Conservation (phyloP, 2,329 filamentous ascomycete genomes). For the Ustulina deusta region DNA sequence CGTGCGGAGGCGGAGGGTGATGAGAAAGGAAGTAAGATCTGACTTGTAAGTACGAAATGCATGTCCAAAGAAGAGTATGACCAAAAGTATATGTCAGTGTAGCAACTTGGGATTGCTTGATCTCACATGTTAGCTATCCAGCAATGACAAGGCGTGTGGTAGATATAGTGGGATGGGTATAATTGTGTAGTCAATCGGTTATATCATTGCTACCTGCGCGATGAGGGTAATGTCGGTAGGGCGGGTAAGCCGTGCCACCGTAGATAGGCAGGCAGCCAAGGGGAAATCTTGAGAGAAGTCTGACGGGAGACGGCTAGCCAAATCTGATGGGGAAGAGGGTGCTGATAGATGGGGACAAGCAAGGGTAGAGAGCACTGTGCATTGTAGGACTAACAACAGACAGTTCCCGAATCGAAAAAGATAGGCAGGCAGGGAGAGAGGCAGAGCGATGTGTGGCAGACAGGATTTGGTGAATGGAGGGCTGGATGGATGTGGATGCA, state of each 20-base stretch:
- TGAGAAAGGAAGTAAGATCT: conserved; percentile 1
- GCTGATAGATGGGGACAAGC: background rate
- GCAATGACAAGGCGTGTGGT: background rate
- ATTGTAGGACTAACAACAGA: background rate
- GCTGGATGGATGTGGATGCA: too few species aligned
- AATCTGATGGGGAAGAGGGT: background rate
- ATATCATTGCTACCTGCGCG: background rate
- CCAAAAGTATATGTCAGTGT: background rate
- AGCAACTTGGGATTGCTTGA: background rate
- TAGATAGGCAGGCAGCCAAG: background rate
- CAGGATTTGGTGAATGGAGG: conserved; percentile 1
- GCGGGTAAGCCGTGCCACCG: background rate
- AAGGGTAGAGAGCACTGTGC: background rate
- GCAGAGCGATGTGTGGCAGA: background rate
- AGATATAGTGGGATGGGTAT: background rate
- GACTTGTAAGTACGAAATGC: conserved; percentile 4
- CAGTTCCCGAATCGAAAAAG: background rate
- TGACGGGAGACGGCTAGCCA: conserved; percentile 1
- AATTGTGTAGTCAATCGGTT: background rate
- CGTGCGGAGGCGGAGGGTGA: background rate
- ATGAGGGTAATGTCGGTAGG: background rate
- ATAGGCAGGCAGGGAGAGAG: background rate
- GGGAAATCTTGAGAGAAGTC: background rate
- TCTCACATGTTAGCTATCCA: background rate
- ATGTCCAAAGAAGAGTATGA: background rate